Evolutionary conservation across 2,329 filamentous ascomycete species (phyloP), one percentile per base, ranked within the genome.

Genomic region (Kalmusia sp.): DNA sequence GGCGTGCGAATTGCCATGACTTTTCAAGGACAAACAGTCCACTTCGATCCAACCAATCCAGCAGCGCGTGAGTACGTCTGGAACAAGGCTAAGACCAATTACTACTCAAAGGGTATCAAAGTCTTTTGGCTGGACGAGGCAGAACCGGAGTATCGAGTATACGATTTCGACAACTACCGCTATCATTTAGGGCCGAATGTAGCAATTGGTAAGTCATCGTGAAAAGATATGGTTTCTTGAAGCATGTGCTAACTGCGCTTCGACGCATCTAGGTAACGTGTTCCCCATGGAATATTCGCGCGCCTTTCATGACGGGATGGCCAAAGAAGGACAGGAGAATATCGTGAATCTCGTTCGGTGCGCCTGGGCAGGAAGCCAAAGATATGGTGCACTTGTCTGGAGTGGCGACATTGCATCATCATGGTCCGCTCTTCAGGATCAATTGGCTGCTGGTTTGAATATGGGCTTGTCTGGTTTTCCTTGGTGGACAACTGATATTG

Each of bases 401-500:
- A 83, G 80, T 45, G 87, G 87, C 12, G 87, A 89, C 62, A 87
- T 89, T 52, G 86, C 86, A 0, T 85, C 81, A 0, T 86, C 83
- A 0, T 89, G 86, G 87, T 70, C 68, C 2, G 84, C 79, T 22
- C 77, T 88, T 41, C 79, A 83, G 3, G 80, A 83, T 52, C 85
- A 89, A 65, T 73, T 89, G 2, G 78, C 84, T 0, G 86, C 87
- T 0, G 87, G 87, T 0, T 73, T 89, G 17, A 87, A 87, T 64
- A 87, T 88, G 82, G 87, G 85, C 0, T 72, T 89, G 4, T 78
- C 84, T 0, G 87, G 87, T 0, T 78, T 89, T 8, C 81, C 85
- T 0, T 88, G 86, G 86, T 89, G 85, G 84, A 89, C 87, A 0
- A 89, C 86, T 0, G 87, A 89, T 60, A 89, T 89, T 47, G 87